Evolutionary conservation across 2,329 filamentous ascomycete species (phyloP).

Genomic region (Sclerotinia spermophila): DNA sequence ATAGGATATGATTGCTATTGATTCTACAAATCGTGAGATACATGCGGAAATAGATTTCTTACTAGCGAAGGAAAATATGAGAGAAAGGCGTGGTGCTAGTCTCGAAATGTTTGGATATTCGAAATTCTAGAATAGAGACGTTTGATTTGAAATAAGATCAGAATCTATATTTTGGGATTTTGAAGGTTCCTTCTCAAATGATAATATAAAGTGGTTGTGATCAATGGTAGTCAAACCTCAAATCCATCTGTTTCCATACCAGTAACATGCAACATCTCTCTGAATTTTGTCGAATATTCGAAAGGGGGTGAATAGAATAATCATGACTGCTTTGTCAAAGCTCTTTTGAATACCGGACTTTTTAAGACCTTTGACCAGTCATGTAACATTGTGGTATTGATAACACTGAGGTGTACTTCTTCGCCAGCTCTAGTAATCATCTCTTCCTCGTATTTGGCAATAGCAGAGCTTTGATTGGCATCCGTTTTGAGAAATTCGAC

Average conservation of each 20-base stretch:
- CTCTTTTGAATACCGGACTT: conserved; percentile 33
- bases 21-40: not conserved
- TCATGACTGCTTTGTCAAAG: conserved; percentile 14
- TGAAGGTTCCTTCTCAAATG: not conserved
- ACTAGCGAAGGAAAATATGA: not conserved
- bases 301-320: not conserved
- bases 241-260: not conserved
- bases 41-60: not conserved
- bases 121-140: not conserved
- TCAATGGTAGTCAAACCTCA: not conserved
- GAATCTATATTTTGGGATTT: not conserved
- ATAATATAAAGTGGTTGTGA: not conserved
- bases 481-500: conserved; percentile 24
- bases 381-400: conserved; percentile 47
- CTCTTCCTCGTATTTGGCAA: conserved; percentile 44
- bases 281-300: not conserved
- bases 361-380: conserved; percentile 39
- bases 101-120: not conserved
- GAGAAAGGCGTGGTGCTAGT: too few species aligned
- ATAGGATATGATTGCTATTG: not conserved
- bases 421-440: conserved; percentile 44
- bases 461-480: conserved; percentile 34
- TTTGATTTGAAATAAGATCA: not conserved
- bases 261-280: not conserved
- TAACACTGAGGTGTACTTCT: conserved; percentile 43